Percentiles rank a stretch among this genome's conserved stretches.
These are phyloP conservation scores for Eutrema salsugineum DNA, from an alignment of 441 rosid species.

Conservation along the genomic window DNA sequence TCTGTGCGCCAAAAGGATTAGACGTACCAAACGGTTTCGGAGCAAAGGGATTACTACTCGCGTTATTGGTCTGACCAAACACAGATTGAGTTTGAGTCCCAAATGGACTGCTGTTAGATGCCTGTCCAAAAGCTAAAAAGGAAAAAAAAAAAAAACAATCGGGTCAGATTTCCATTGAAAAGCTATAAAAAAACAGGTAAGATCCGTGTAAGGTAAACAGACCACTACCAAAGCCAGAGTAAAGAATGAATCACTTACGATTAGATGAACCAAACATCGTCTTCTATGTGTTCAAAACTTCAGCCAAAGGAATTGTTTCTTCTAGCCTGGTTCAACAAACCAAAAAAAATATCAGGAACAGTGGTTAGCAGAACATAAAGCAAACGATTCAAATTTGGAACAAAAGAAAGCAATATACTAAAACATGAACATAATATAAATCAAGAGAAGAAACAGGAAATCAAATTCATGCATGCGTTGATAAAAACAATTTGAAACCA, in stretches of 20 bases:
- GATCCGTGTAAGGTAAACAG: neutral
- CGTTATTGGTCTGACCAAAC: slow-evolving; percentile 73
- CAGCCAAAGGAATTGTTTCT: neutral
- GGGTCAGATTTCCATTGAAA: slow-evolving; percentile 7
- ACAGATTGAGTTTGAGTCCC: slow-evolving; percentile 68
- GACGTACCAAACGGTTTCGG: slow-evolving; percentile 73
- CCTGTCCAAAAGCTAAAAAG: slow-evolving; percentile 88
- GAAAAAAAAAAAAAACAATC: neutral
- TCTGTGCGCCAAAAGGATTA: slow-evolving; percentile 73
- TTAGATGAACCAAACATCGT: slow-evolving; percentile 65
- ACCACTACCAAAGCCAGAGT: neutral
- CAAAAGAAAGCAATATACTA: neutral
- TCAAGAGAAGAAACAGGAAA: neutral
- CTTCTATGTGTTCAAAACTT: slow-evolving; percentile 12
- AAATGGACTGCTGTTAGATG: slow-evolving; percentile 59
- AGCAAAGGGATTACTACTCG: slow-evolving; percentile 70
- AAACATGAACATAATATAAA: neutral
- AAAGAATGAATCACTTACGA: slow-evolving; percentile 39
- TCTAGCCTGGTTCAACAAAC: neutral
- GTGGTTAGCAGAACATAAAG: neutral
- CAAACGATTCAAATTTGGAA: neutral
- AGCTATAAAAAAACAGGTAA: neutral
- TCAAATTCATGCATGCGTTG: neutral
- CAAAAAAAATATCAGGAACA: neutral
- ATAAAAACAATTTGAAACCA: neutral